Evolutionary conservation across 1,139 yeast species (phyloP), one percentile per base, ranked within the genome.

Genomic region (Saccharomyces hybrid): DNA sequence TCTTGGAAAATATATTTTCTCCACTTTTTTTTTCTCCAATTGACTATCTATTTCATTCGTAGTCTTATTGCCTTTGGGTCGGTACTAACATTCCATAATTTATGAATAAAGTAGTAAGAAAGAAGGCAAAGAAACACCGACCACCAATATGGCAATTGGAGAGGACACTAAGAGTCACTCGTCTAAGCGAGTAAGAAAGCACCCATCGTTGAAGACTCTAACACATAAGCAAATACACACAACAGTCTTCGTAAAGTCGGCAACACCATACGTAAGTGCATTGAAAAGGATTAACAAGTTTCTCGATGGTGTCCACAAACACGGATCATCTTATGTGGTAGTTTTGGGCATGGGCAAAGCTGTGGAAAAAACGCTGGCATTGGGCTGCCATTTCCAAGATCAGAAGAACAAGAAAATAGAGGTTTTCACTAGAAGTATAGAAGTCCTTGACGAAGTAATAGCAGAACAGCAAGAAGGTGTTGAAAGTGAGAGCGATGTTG

Each of bases 291-390:
- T 82, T 5, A 75, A 74, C 48, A 80, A 78, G 62, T 73, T 76
- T 53, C 63, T 84, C 27, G 66, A 67, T 32, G 66, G 67, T 25
- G 58, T 70, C 26, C 57, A 58, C 11, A 75, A 74, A 57, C 75
- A 72, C 55, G 70, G 74, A 34, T 72, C 74, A 1, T 68, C 74
- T 46, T 79, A 73, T 62, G 71, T 85, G 14, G 73, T 78, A 0
- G 77, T 86, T 2, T 73, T 80, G 58, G 93, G 89, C 0, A 84
- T 85, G 88, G 91, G 91, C 1, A 78, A 76, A 52, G 78, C 87
- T 5, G 79, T 83, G 5, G 80, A 75, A 50, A 83, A 78, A 62
- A 78, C 84, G 0, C 57, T 83, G 9, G 70, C 80, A 11, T 59
- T 84, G 0, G 88, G 80, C 0, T 65, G 80, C 28, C 75, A 78